Evolutionary conservation across 208 protist species (phyloP), one percentile per base, ranked within the genome.

Genomic region (Leishmania martiniquensis): DNA sequence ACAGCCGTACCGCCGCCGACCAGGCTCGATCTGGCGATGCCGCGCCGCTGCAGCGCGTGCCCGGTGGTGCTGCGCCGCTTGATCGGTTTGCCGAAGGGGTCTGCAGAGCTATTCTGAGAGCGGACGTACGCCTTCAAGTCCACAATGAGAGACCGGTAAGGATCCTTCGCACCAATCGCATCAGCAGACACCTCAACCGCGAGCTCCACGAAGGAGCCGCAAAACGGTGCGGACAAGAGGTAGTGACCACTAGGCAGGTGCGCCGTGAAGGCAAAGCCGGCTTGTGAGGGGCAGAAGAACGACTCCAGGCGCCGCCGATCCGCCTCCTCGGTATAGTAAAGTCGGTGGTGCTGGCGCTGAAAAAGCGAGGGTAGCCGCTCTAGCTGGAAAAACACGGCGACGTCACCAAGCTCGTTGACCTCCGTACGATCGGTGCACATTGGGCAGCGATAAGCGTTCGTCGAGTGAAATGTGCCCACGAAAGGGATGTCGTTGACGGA

Each of bases 391-490:
- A 89, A 96, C 20, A 96, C 93, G 13, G 73, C 75, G 15, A 95
- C 88, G 59, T 91, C 47, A 39, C 72, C n/a, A 34, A 95, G 77
- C 37, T 82, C 74, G 12, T 83, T 87, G 5, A 93, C 82, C 74
- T 93, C 88, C 0, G 82, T 93, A 29, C 81, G 74, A 49, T 95
- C 91, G 0, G 93, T 93, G 71, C 93, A 96, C 80, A 95, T 90
- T 20, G 93, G 93, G 67, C 93, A 96, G 37, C 82, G 82, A 65
- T 91, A 87, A 15, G 84, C 80, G 80, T 96, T 96, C 32, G 85
- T 84, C 71, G 57, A 66, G 82, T 93, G 88, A 77, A 89, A 96
- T 20, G 90, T 91, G 15, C 86, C 85, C 4, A 80, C 71, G 55
- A 96, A 94, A 9, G 81, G 77, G 37, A 95, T 89, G 42, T 94